Percentiles rank a stretch among this genome's conserved stretches.
Evolutionary conservation across 2,329 filamentous ascomycete species (phyloP).

Genomic region (Fusarium sororula): DNA sequence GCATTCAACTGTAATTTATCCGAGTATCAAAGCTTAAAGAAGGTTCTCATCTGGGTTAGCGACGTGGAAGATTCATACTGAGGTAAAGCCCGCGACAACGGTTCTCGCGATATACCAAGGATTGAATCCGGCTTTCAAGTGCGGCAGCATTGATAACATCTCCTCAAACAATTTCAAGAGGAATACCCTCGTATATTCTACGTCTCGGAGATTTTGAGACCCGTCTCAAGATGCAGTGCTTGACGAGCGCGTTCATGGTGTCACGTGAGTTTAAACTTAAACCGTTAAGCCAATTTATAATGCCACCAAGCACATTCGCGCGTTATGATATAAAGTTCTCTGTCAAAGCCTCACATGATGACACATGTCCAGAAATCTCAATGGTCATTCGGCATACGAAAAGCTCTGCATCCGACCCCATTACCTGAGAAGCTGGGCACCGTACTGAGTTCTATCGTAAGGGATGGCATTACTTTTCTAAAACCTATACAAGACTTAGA

Average conservation of each 20-base stretch:
- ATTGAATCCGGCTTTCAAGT: background rate
- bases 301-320: rapidly evolving
- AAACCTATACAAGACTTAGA: too few relatives aligned
- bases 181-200: rapidly evolving
- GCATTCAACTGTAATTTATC: background rate
- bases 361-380: background rate
- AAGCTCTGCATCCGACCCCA: background rate
- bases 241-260: rapidly evolving
- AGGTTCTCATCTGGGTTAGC: too few relatives aligned
- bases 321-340: rapidly evolving
- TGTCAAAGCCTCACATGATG: rapidly evolving
- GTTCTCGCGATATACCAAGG: rapidly evolving
- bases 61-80: rapidly evolving
- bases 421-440: background rate
- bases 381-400: background rate
- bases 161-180: rapidly evolving
- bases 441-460: rapidly evolving
- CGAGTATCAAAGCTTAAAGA: rapidly evolving
- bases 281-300: too few relatives aligned
- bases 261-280: background rate
- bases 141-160: rapidly evolving
- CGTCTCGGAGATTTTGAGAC: rapidly evolving
- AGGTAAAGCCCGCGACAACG: rapidly evolving
- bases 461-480: too few relatives aligned
- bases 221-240: rapidly evolving